These are phyloP conservation scores for Escallonia rubra DNA, from an alignment of 129 eudicot species.

Conservation along the genomic window DNA sequence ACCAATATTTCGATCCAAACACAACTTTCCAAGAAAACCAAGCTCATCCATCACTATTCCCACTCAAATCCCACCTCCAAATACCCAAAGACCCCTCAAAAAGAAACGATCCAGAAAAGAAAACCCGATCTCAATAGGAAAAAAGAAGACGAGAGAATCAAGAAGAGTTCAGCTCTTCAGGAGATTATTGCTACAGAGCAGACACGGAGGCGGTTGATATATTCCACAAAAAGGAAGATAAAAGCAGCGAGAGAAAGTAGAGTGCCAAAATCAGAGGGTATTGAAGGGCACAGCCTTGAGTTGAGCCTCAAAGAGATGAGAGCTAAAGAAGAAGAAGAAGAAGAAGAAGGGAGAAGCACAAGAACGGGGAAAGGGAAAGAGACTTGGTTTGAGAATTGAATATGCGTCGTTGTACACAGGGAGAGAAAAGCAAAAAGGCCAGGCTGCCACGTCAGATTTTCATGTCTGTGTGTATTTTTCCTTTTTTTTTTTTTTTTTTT, in stretches of 20 bases:
- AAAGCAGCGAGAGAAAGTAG: no score
- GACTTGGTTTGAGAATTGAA: no score
- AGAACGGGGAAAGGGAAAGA: constrained; percentile 16
- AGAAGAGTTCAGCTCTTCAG: no score
- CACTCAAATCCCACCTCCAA: not conserved
- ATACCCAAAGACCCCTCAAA: not conserved
- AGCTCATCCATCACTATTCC: not conserved
- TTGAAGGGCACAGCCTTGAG: no score
- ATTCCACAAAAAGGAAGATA: no score
- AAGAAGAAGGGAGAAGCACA: not conserved
- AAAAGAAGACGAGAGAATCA: no score
- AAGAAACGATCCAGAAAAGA: constrained; percentile 2
- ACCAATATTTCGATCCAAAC: constrained; percentile 29
- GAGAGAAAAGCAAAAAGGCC: constrained; percentile 18
- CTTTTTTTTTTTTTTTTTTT: not conserved
- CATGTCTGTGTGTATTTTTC: not conserved
- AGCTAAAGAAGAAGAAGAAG: no score
- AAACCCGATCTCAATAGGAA: not conserved
- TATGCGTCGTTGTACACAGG: no score
- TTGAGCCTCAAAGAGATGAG: no score
- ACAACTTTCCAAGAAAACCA: constrained; percentile 1
- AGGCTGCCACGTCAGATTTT: constrained; percentile 43
- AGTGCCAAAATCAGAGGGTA: no score
- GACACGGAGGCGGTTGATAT: no score
- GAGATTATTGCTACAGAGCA: no score